Percentiles rank a stretch among this genome's conserved stretches.
Conservation (phyloP, 78 protist genomes). For the Tieghemostelium lacteum region DNA sequence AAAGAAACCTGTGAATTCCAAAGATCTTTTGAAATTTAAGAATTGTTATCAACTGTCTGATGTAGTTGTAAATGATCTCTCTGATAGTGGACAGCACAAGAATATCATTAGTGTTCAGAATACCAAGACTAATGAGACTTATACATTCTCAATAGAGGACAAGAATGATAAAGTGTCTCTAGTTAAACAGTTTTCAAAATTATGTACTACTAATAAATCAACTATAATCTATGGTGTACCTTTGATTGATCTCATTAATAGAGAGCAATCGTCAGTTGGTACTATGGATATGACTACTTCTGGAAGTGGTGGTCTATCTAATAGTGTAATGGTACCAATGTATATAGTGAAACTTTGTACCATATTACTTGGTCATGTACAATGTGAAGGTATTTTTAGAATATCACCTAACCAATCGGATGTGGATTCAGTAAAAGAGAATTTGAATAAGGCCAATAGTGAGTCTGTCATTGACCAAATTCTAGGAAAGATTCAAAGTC, state of each 20-base stretch:
- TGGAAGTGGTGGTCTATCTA: background rate
- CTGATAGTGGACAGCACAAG: slow-evolving; percentile 41
- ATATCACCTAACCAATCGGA: slow-evolving; percentile 71
- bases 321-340: slow-evolving; percentile 29
- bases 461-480: background rate
- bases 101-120: slow-evolving; percentile 54
- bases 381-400: slow-evolving; percentile 66
- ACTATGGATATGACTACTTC: background rate
- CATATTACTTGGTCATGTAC: slow-evolving; percentile 1
- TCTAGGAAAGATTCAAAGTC: background rate
- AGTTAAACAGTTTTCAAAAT: slow-evolving; percentile 37
- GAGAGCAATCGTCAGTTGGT: slow-evolving; percentile 11
- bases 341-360: slow-evolving; percentile 38
- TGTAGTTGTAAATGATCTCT: slow-evolving; percentile 49
- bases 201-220: slow-evolving; percentile 46
- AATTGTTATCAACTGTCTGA: slow-evolving; percentile 32
- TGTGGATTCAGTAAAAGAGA: slow-evolving; percentile 44
- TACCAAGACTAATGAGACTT: slow-evolving; percentile 16
- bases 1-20: slow-evolving; percentile 23
- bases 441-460: slow-evolving; percentile 9
- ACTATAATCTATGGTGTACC: slow-evolving; percentile 57
- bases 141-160: slow-evolving; percentile 50
- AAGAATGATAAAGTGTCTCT: slow-evolving; percentile 31
- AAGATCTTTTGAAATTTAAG: slow-evolving; percentile 39
- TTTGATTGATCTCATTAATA: slow-evolving; percentile 12